Evolutionary conservation across 2,329 filamentous ascomycete genomes (phyloP).

Genomic region (Plectosphaerella cucumerina): DNA sequence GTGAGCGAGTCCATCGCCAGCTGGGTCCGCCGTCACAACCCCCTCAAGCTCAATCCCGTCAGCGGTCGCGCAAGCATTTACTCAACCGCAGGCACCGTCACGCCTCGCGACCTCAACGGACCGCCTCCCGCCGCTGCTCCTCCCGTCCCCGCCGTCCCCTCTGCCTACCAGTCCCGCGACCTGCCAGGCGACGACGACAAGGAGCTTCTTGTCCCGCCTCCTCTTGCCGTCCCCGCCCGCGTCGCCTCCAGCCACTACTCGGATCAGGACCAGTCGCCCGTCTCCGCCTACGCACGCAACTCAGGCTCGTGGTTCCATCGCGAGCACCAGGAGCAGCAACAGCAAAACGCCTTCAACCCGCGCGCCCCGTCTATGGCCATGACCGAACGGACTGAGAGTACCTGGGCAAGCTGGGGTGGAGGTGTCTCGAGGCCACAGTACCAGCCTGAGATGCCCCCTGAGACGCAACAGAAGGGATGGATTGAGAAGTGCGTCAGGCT

Average conservation of each 20-base stretch:
- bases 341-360: not conserved
- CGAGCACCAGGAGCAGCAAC: not conserved
- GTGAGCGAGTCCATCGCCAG: conserved; percentile 17
- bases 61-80: conserved; percentile 9
- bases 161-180: conserved; percentile 4
- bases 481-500: conserved; percentile 12
- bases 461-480: conserved; percentile 7
- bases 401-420: conserved; percentile 12
- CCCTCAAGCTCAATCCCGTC: conserved; percentile 16
- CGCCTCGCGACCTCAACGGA: not conserved
- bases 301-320: not conserved
- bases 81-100: conserved; percentile 3
- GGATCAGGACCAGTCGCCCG: conserved; percentile 2
- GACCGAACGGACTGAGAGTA: conserved; percentile 10
- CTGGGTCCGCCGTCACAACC: conserved; percentile 19
- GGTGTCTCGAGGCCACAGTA: conserved; percentile 7
- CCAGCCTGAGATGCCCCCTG: not conserved
- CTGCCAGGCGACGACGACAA: not conserved
- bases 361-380: conserved; percentile 12
- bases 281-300: conserved; percentile 6
- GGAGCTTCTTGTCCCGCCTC: not conserved
- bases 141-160: conserved; percentile 6
- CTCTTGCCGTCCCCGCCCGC: not conserved
- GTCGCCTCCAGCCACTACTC: not conserved
- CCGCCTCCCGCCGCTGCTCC: conserved; percentile 2